Base-by-base conservation (phyloP, 2,329 filamentous ascomycete genomes). In the Apiospora saccharicola region DNA sequence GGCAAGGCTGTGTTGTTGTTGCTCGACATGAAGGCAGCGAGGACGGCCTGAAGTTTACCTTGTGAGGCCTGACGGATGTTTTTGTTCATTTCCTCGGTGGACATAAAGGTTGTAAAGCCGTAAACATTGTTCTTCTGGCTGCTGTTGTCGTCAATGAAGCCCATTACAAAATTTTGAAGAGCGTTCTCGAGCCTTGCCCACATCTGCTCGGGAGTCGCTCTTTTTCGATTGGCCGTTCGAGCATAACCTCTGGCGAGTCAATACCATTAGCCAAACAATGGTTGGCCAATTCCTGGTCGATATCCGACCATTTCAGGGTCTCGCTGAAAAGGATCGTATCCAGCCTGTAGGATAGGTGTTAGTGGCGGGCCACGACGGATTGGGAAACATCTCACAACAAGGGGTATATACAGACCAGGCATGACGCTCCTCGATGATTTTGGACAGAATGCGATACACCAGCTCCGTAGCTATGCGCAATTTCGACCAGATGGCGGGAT, bases 401-500 rank as follows among this genome's bases (percentile, higher is more conserved):
- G 10, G 24, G 24, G 14, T 13, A 24, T 41, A 51, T 49, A 49
- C 43, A 51, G 46, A 30, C 43, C 26, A 70, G 47, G 68, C 34
- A 30, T 61, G 43, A 4, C 47, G n/a, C 19, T 37, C 16, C 1
- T 57, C 30, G 16, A 71, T 19, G 34, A 73, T 68, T 8, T 46
- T 61, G 1, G 22, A 16, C 4, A 73, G 13, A 14, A 72, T 51
- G 2, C 70, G 53, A 44, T 73, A 70, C 8, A 57, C 61, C 30
- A 73, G 14, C 51, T 73, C 72, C 19, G 72, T 68, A 1, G 47
- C 46, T 10, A 72, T 37, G 19, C 53, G 34, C 30, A 73, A 1
- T 70, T 34, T 12, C 30, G 19, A 47, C 72, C 72, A 73, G 22
- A 73, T 71, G 37, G 47, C 26, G 5, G 43, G 46, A 37, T 73